Evolutionary conservation across 2,329 filamentous ascomycete species (phyloP).

Genomic region (Penicillium concentricum): DNA sequence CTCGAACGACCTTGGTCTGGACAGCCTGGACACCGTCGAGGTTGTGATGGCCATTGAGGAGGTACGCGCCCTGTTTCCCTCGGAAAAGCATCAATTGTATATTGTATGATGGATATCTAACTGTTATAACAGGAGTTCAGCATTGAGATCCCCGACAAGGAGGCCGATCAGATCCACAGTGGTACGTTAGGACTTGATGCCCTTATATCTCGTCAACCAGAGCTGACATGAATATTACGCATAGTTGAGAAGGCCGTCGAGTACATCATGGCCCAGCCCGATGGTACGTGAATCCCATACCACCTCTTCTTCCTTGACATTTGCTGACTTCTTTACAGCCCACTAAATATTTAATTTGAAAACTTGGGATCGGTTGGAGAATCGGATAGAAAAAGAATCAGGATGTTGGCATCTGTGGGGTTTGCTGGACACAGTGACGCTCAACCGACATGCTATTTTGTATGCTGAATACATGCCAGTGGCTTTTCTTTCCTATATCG

Average conservation of each 20-base stretch:
- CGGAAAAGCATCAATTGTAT: constrained; percentile 4
- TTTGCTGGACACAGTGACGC: constrained; percentile 32
- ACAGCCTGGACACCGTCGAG: constrained; percentile 97
- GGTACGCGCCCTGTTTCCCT: constrained; percentile 49
- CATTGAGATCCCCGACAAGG: constrained; percentile 98
- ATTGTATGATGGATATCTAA: constrained; percentile 17
- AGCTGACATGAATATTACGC: constrained; percentile 16
- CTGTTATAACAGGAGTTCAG: constrained; percentile 62
- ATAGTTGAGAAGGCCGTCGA: constrained; percentile 90
- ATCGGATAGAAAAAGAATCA: constrained; percentile 38
- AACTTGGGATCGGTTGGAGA: constrained; percentile 19
- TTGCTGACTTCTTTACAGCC: constrained; percentile 29
- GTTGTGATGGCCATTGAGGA: constrained; percentile 99
- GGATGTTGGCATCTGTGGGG: constrained; percentile 30
- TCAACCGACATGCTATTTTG: constrained; percentile 30
- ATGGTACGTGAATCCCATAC: constrained; percentile 63
- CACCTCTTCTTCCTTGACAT: background rate
- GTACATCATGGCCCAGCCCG: constrained; percentile 90
- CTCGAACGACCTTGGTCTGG: constrained; percentile 92
- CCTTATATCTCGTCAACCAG: background rate
- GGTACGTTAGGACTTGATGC: constrained; percentile 57
- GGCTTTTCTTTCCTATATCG: constrained; percentile 36
- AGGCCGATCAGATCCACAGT: constrained; percentile 90
- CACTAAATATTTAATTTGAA: constrained; percentile 39
- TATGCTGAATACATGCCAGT: constrained; percentile 40